A percentile compares a stretch with the other conserved stretches of the same genome.
These are phyloP conservation scores for Onygenales sp. DNA, from an alignment of 2,329 filamentous ascomycete genomes.

Conservation along the genomic window DNA sequence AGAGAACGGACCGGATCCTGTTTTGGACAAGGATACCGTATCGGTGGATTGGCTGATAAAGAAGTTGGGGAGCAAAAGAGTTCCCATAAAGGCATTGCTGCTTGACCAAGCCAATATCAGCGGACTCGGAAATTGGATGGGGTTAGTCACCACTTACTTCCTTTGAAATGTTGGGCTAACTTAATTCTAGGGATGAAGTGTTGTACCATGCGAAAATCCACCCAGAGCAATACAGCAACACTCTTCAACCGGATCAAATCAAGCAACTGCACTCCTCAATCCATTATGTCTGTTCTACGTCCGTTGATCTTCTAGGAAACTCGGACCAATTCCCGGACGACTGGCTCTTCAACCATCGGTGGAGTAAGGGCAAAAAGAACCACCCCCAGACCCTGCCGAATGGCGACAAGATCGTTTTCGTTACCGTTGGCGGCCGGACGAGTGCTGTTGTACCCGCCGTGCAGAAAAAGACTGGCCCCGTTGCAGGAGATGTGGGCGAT, in stretches of 20 bases:
- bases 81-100: slow-evolving; percentile 81
- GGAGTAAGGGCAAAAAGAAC: slow-evolving; percentile 78
- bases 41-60: slow-evolving; percentile 65
- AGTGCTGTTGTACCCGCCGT: slow-evolving; percentile 77
- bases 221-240: slow-evolving; percentile 86
- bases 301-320: slow-evolving; percentile 70
- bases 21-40: slow-evolving; percentile 68
- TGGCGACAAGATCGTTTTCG: slow-evolving; percentile 72
- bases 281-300: slow-evolving; percentile 67
- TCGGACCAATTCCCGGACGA: slow-evolving; percentile 74
- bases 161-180: not conserved
- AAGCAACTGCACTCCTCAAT: slow-evolving; percentile 62
- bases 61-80: slow-evolving; percentile 64
- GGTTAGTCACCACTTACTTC: slow-evolving; percentile 33
- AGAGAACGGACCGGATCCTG: slow-evolving; percentile 89
- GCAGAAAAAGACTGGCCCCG: slow-evolving; percentile 69
- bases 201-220: slow-evolving; percentile 83
- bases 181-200: slow-evolving; percentile 60
- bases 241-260: slow-evolving; percentile 63
- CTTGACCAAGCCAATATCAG: slow-evolving; percentile 82
- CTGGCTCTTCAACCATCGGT: slow-evolving; percentile 83
- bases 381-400: slow-evolving; percentile 60
- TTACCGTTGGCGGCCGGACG: slow-evolving; percentile 85
- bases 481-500: slow-evolving; percentile 43
- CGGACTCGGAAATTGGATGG: slow-evolving; percentile 96